Base-by-base conservation (phyloP, 2,329 filamentous ascomycete genomes). In the Aspergillus arachidicola region DNA sequence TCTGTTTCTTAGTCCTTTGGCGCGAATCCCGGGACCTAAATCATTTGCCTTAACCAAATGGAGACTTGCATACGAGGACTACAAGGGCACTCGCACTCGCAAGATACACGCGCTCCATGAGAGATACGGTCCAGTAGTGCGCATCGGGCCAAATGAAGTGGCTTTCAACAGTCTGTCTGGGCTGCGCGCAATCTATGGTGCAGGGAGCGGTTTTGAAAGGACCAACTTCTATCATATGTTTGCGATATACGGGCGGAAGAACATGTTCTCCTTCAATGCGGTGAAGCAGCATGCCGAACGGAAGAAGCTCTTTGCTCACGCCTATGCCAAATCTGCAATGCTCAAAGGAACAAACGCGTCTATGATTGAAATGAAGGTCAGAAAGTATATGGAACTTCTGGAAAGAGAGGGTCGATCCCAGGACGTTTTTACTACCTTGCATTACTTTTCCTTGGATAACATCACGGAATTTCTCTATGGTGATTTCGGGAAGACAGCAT, bases 141-240 rank as follows among this genome's bases (percentile, higher is more conserved):
- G 84, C 4, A 75, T 85, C 9, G 79, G 78, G 0, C 83, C 83
- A 0, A 76, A 79, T 57, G 82, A 85, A 65, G 71, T 85, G 11
- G 76, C 79, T 2, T 81, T 80, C 68, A 79, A 78, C 63, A 77
- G 72, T 36, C 71, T 84, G 0, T 72, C 79, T 0, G 85, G 84
- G 0, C 64, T 86, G 43, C 78, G 80, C n/a, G 80, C 79, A 0
- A 86, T 87, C 26, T 86, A 87, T 69, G 84, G 84, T 0, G 80
- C 84, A 1, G 84, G 85, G 1, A 82, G 78, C 53, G 79, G 79
- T 0, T 86, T 82, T 60, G 83, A 82, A 46, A 72, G 83, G 45
- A 84, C 84, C 0, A 54, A 58, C 1, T 87, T 86, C 67, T 87
- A 87, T 60, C 78, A 80, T 51, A 85, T 86, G 81, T 86, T 87